phyloP scores from a whole-genome alignment of 78 protist species.

The Planoprotostelium fungivorum region DNA sequence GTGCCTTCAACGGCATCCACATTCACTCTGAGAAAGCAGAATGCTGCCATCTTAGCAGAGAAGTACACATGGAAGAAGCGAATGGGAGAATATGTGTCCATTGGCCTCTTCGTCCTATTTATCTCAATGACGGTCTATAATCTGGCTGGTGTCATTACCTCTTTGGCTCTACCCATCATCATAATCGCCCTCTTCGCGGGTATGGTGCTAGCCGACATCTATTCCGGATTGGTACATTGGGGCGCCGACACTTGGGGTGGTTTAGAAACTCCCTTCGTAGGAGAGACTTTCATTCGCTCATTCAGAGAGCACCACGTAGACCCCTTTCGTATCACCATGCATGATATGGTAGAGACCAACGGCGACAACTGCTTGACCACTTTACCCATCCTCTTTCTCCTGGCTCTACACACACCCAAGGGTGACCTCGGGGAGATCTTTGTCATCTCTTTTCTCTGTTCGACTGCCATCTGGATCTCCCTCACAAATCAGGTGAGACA shows the following conservation, averaged over 20 bases:
- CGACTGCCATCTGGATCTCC: conserved; percentile 37
- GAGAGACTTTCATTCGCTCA: conserved; percentile 71
- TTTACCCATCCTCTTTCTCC: conserved; percentile 30
- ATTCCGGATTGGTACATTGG: conserved; percentile 54
- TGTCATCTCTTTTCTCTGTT: conserved; percentile 24
- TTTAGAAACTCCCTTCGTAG: conserved; percentile 64
- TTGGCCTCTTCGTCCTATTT: background rate
- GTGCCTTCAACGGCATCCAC: background rate
- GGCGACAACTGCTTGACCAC: conserved; percentile 74
- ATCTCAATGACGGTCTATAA: background rate
- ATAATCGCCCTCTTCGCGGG: background rate
- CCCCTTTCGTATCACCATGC: conserved; percentile 55
- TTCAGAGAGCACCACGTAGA: conserved; percentile 81
- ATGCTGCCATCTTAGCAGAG: background rate
- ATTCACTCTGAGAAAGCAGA: background rate
- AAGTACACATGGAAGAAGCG: background rate
- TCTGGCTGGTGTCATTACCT: background rate
- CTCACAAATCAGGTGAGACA: conserved; percentile 59
- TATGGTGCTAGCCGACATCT: conserved; percentile 20
- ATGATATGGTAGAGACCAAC: conserved; percentile 74
- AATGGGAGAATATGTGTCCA: background rate
- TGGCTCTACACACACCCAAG: background rate
- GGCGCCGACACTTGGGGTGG: conserved; percentile 83
- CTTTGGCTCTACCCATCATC: background rate
- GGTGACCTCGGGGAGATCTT: conserved; percentile 14